Base-by-base conservation (phyloP, 805 yeast species). In the Saccharomycopsis selenospora region DNA sequence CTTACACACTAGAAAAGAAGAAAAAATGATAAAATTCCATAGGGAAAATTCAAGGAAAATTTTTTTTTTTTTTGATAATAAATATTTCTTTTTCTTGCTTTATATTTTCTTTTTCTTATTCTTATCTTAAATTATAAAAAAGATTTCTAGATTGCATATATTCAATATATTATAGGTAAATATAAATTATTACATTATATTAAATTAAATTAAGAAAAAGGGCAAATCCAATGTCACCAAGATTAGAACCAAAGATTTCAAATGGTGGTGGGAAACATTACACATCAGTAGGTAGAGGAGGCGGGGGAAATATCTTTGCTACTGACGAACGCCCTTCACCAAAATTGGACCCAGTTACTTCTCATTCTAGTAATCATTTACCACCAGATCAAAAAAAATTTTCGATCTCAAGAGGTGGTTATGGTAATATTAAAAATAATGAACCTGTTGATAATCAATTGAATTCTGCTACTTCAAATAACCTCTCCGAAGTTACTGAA, bases 361-460 rank as follows among this genome's bases (percentile, higher is more conserved):
- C 52, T 2, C 38, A 33, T 33, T 46, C 47, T 18, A 49, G 52
- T 14, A 48, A 48, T 25, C 23, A 28, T 10, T 27, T 51, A 7
- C 52, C 55, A n/a, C 23, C 50, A 27, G 52, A 49, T 24, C 55
- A 51, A 26, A 51, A 51, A 20, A 51, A 51, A 40, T 51, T 45
- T 28, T 46, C 52, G 3, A 51, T 51, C 18, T 48, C 52, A 2
- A 36, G 52, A 18, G 55, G 55, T 22, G 55, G 55, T 14, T 51
- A 51, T 24, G 55, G 55, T 18, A 51, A 51, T 25, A 51, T 51
- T 30, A 51, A 45, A 36, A 49, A 51, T 40, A 51, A 51, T 24
- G 26, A 28, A 14, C 38, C 43, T 23, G 26, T 7, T 8, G 10
- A 33, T 17, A 20, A 33, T 6, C 38, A 33, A 20, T 4, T 14